phyloP scores from a whole-genome alignment of 2,329 filamentous ascomycete genomes.

The Ilyonectria destructans region DNA sequence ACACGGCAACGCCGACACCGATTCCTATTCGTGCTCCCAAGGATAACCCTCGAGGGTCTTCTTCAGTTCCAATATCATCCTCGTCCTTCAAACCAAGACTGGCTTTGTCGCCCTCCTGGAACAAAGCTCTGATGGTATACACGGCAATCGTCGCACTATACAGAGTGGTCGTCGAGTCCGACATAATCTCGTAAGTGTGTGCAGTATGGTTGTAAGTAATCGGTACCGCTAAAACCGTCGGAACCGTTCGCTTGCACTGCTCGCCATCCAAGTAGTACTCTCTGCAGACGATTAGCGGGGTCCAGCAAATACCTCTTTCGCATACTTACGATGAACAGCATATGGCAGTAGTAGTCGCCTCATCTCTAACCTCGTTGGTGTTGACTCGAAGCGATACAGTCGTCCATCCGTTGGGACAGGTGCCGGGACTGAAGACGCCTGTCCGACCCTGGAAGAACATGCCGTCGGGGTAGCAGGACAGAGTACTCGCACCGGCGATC shows the following conservation, averaged over 20 bases:
- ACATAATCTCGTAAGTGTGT: constrained; percentile 54
- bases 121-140: constrained; percentile 57
- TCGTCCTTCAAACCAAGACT: constrained; percentile 55
- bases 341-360: constrained; percentile 58
- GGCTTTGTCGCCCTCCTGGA: constrained; percentile 55
- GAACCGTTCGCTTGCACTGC: constrained; percentile 55
- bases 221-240: constrained; percentile 57
- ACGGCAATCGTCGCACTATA: constrained; percentile 57
- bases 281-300: constrained; percentile 46
- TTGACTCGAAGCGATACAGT: constrained; percentile 55
- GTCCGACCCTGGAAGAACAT: constrained; percentile 58
- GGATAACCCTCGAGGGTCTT: constrained; percentile 43
- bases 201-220: constrained; percentile 56
- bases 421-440: constrained; percentile 59
- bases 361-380: constrained; percentile 46
- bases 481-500: constrained; percentile 54
- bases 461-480: constrained; percentile 60
- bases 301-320: not conserved
- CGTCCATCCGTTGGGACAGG: constrained; percentile 60
- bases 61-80: constrained; percentile 48
- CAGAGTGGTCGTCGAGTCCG: constrained; percentile 57
- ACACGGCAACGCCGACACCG: constrained; percentile 52
- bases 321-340: constrained; percentile 60
- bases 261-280: constrained; percentile 55
- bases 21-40: constrained; percentile 55